Evolutionary conservation across 768 basidiomycete species (phyloP), one percentile per base, ranked within the genome.

Genomic region (Fistulinella prunicolor): DNA sequence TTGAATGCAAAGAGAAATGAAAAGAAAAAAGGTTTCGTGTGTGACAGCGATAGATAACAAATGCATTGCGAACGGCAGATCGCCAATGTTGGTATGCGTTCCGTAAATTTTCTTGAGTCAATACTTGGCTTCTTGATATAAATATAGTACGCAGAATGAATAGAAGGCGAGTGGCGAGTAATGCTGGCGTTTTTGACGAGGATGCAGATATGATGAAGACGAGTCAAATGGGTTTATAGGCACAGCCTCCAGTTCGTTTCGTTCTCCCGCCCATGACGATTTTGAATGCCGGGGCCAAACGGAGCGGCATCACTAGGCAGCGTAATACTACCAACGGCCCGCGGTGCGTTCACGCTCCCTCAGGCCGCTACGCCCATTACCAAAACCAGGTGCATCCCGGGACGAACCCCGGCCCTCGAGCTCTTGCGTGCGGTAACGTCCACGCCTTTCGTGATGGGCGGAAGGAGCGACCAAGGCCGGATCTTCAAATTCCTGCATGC

Each of bases 331-430:
- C 63, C 56, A 56, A 41, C 59, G 63, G 24, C 59, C 52, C 16
- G 58, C 56, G 7, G 59, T 60, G 30, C 71, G 68, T 46, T 70
- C 70, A 38, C 74, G 70, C 34, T 72, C 69, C 58, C 78, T 53
- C 42, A 87, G 63, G 7, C 85, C 86, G 54, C 83, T 86, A 42
- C 85, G 77, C 44, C 85, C 85, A 35, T 69, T 70, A 6, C 83
- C 85, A 49, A 68, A 81, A 9, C 85, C 85, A 30, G 84, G 84
- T 3, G 79, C 83, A 30, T 72, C 68, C n/a, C 66, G 66, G 28
- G 69, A 68, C 39, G 57, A 57, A 24, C 66, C 70, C 17, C 68
- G 52, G 2, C 70, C 76, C 36, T 77, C 75, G 43, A 85, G 65
- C 58, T 84, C 82, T 6, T 80, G 74, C 8, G 70, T 71, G 46